phyloP scores from a whole-genome alignment of 768 basidiomycete species.

The Fistulinella prunicolor region DNA sequence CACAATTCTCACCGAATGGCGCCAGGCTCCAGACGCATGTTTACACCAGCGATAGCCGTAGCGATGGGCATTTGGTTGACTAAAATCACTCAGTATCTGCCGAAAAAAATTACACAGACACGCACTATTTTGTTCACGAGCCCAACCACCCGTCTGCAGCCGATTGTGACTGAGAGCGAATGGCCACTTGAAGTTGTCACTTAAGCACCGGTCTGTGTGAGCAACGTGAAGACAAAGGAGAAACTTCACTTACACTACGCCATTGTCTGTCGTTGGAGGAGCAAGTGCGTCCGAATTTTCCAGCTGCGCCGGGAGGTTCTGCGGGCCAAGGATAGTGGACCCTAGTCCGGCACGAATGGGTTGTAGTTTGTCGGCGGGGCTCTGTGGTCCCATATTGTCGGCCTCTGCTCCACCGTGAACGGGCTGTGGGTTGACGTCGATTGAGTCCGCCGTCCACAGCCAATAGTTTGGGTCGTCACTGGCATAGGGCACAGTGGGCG shows the following conservation, averaged over 20 bases:
- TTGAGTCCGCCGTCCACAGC: slow-evolving; percentile 35
- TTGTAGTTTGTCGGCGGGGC: slow-evolving; percentile 33
- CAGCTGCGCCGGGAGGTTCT: slow-evolving; percentile 52
- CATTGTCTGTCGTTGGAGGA: slow-evolving; percentile 62
- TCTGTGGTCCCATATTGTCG: too few relatives aligned
- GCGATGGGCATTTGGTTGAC: slow-evolving; percentile 42
- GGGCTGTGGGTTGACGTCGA: slow-evolving; percentile 37
- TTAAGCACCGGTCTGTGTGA: slow-evolving; percentile 6
- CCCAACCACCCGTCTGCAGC: slow-evolving; percentile 63
- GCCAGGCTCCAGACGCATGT: slow-evolving; percentile 42
- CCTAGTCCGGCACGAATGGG: slow-evolving; percentile 48
- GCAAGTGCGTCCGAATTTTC: slow-evolving; percentile 58
- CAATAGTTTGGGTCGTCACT: slow-evolving; percentile 45
- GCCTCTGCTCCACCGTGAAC: too few relatives aligned
- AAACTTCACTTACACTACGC: slow-evolving; percentile 38
- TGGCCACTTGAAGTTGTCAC: slow-evolving; percentile 59
- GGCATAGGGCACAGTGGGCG: slow-evolving; percentile 45
- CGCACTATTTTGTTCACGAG: slow-evolving; percentile 57
- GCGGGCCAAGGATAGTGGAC: slow-evolving; percentile 49
- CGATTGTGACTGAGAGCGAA: slow-evolving; percentile 60
- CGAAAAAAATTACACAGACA: background rate
- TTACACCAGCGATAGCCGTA: slow-evolving; percentile 36
- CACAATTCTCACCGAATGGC: slow-evolving; percentile 35
- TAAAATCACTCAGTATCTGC: slow-evolving; percentile 11
- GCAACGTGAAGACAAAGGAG: background rate